Conservation (phyloP, 2,329 filamentous ascomycete species). For the Exophiala sideris region DNA sequence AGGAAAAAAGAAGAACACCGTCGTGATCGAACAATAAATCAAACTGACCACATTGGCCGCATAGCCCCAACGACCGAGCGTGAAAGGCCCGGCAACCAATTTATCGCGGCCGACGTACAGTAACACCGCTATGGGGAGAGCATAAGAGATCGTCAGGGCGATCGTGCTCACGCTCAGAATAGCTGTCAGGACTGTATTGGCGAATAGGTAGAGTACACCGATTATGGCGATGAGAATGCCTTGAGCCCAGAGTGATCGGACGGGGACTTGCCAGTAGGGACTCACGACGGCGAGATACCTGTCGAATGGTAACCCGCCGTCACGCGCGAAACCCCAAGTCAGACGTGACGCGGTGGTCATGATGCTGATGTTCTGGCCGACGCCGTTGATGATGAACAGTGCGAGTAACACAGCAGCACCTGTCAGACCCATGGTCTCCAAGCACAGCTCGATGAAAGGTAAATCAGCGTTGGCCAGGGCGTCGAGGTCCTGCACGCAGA, state of each 20-base stretch:
- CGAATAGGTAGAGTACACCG: constrained; percentile 56
- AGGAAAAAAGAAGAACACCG: constrained; percentile 57
- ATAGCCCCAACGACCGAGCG: constrained; percentile 45
- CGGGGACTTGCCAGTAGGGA: constrained; percentile 51
- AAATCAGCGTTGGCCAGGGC: constrained; percentile 41
- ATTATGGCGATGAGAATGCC: constrained; percentile 47
- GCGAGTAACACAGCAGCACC: constrained; percentile 51
- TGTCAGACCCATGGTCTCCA: constrained; percentile 38
- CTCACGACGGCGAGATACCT: constrained; percentile 47
- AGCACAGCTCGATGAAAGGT: constrained; percentile 51
- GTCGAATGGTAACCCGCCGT: constrained; percentile 48
- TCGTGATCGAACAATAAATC: constrained; percentile 52
- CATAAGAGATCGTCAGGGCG: constrained; percentile 53
- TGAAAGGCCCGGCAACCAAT: constrained; percentile 46
- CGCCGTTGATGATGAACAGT: constrained; percentile 55
- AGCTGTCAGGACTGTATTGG: constrained; percentile 52
- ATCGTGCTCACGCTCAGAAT: constrained; percentile 57
- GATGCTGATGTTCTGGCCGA: constrained; percentile 53
- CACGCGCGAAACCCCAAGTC: constrained; percentile 56
- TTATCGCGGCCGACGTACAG: constrained; percentile 52
- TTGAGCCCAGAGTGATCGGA: constrained; percentile 52
- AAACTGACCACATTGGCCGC: constrained; percentile 50
- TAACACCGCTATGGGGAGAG: constrained; percentile 50
- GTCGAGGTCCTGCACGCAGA: constrained; percentile 49
- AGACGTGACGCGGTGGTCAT: constrained; percentile 52